phyloP scores from a whole-genome alignment of 2,329 filamentous ascomycete genomes.

The Metarhizium guizhouense region DNA sequence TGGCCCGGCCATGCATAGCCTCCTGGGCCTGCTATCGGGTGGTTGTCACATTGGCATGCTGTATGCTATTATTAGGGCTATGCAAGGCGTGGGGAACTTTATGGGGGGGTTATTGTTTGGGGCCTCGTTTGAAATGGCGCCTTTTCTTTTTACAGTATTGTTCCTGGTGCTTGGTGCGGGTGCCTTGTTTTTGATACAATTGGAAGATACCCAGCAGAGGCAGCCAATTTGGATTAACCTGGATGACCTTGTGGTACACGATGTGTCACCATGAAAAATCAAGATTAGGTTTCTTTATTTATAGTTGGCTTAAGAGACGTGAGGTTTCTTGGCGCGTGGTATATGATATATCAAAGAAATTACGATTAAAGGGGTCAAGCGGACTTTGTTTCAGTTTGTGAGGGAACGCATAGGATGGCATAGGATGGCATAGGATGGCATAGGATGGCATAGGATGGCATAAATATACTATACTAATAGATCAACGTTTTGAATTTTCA shows the following conservation, averaged over 20 bases:
- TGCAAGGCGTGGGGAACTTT: not conserved
- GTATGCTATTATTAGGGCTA: not conserved
- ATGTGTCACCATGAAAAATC: not conserved
- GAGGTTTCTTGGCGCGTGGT: no score
- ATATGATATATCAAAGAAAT: no score
- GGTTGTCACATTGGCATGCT: not conserved
- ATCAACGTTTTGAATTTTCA: no score
- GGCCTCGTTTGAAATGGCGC: not conserved
- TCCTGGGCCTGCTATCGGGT: not conserved
- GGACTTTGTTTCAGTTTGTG: no score
- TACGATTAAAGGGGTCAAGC: no score
- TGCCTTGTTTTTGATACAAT: not conserved
- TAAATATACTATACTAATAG: no score
- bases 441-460: no score
- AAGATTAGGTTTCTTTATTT: no score
- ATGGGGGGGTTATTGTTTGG: not conserved
- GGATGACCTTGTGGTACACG: not conserved
- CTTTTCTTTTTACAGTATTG: not conserved
- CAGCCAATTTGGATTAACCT: not conserved
- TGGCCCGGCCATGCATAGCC: not conserved
- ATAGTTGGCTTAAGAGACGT: no score
- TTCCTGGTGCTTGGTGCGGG: not conserved
- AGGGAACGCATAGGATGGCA: no score
- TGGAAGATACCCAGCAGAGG: not conserved
- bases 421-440: no score